Conservation (phyloP, 202 grass and related monocot species). For the Musa balbisiana region DNA sequence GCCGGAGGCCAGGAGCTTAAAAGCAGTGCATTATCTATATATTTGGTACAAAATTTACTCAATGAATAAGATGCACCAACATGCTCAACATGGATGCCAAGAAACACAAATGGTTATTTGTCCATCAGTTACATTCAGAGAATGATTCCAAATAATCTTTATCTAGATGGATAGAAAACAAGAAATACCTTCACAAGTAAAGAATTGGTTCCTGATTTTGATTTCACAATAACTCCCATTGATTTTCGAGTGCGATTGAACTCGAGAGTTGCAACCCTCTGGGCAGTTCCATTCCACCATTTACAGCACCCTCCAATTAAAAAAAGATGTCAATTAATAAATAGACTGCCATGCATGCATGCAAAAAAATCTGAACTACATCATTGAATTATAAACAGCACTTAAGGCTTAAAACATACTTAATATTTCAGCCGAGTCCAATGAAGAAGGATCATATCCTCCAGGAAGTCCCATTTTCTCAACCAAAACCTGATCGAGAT, state of each 20-base stretch:
- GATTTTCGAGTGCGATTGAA: conserved; percentile 33
- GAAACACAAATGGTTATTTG: background rate
- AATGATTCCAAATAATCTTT: background rate
- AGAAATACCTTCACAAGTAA: conserved; percentile 33
- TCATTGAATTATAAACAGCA: background rate
- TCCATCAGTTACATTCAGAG: background rate
- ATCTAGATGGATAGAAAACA: background rate
- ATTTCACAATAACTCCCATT: conserved; percentile 39
- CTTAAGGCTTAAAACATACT: conserved; percentile 8
- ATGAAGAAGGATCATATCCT: conserved; percentile 6
- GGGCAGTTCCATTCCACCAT: conserved; percentile 25
- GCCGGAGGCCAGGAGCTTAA: background rate
- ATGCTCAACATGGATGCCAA: background rate
- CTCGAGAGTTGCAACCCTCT: conserved; percentile 34
- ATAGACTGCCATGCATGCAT: background rate
- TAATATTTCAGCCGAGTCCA: conserved; percentile 20
- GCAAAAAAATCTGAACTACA: background rate
- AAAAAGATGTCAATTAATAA: background rate
- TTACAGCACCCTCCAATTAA: conserved; percentile 20
- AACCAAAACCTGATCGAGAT: conserved; percentile 24
- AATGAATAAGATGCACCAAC: background rate
- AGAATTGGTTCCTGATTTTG: conserved; percentile 30
- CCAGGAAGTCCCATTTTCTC: conserved; percentile 35
- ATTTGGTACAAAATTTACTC: background rate
- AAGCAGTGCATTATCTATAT: background rate